Conservation (phyloP, 345 rosid species). For the Salix arbutifolia region DNA sequence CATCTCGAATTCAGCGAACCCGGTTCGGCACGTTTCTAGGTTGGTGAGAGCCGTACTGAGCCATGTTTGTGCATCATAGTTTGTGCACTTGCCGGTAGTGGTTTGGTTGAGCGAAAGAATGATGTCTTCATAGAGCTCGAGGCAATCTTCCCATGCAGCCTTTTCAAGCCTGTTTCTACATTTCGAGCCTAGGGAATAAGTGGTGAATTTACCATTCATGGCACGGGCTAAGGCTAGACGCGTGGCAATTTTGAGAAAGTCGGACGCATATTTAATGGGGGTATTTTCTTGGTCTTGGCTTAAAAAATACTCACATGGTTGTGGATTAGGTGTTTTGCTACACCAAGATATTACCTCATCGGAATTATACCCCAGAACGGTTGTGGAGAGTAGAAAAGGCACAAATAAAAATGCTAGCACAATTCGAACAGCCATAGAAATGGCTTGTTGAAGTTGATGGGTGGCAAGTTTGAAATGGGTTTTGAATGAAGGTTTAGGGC, state of each 20-base stretch:
- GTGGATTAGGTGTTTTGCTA: conserved; percentile 32
- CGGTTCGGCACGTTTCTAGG: conserved; percentile 32
- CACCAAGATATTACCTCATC: conserved; percentile 32
- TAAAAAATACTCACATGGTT: conserved; percentile 35
- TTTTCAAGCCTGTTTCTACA: conserved; percentile 26
- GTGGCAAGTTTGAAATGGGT: background rate
- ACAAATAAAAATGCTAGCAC: conserved; percentile 23
- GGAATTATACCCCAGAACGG: conserved; percentile 5
- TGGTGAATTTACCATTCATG: background rate
- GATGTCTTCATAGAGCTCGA: conserved; percentile 25
- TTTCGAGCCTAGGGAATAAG: conserved; percentile 19
- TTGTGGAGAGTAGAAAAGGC: conserved; percentile 24
- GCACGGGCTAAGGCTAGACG: conserved; percentile 27
- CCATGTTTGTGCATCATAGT: conserved; percentile 42
- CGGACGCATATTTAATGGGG: conserved; percentile 27
- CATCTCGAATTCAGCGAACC: conserved; percentile 38
- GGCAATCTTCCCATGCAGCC: conserved; percentile 34
- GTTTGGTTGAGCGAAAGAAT: conserved; percentile 24
- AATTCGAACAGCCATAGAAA: conserved; percentile 40
- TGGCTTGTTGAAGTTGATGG: background rate
- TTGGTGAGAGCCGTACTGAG: conserved; percentile 43
- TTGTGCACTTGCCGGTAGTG: conserved; percentile 10
- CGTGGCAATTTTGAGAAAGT: conserved; percentile 26
- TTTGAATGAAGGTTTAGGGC: background rate
- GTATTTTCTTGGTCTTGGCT: conserved; percentile 9